Percentiles rank a stretch among this genome's conserved stretches.
Evolutionary conservation across 352 stramenopile species (phyloP).

Genomic region (Stephanocyclus meneghinianus): DNA sequence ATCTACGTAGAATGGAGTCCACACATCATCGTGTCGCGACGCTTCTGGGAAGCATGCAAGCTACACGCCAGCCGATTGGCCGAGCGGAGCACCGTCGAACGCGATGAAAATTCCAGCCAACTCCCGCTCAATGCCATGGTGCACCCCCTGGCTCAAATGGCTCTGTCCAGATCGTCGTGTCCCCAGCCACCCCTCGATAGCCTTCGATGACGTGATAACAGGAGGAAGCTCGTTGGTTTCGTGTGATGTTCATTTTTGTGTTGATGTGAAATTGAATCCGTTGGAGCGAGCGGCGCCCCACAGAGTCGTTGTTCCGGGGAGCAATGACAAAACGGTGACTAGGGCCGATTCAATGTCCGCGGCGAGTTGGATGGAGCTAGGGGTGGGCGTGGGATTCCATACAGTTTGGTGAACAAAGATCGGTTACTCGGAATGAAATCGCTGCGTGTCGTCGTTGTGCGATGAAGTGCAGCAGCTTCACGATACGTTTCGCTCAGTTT

Average conservation of each 20-base stretch:
- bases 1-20: conserved; percentile 35
- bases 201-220: conserved; percentile 43
- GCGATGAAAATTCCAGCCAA: background rate
- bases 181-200: conserved; percentile 32
- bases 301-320: conserved; percentile 45
- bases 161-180: conserved; percentile 11
- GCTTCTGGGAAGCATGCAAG: conserved; percentile 28
- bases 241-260: conserved; percentile 38
- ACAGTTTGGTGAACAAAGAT: conserved; percentile 21
- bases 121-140: background rate
- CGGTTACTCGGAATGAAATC: conserved; percentile 54
- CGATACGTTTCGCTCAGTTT: conserved; percentile 22
- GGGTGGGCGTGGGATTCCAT: background rate
- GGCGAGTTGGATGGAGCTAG: conserved; percentile 36
- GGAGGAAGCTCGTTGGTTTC: conserved; percentile 41
- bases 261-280: conserved; percentile 45
- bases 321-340: conserved; percentile 14
- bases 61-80: conserved; percentile 31
- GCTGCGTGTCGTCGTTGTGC: conserved; percentile 50
- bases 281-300: conserved; percentile 47
- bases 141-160: conserved; percentile 35
- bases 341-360: conserved; percentile 6
- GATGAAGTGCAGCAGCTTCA: conserved; percentile 62
- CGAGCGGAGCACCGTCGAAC: conserved; percentile 29
- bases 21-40: conserved; percentile 24